Evolutionary conservation across 2,329 filamentous ascomycete species (phyloP).

Genomic region (Phialocephala sp.): DNA sequence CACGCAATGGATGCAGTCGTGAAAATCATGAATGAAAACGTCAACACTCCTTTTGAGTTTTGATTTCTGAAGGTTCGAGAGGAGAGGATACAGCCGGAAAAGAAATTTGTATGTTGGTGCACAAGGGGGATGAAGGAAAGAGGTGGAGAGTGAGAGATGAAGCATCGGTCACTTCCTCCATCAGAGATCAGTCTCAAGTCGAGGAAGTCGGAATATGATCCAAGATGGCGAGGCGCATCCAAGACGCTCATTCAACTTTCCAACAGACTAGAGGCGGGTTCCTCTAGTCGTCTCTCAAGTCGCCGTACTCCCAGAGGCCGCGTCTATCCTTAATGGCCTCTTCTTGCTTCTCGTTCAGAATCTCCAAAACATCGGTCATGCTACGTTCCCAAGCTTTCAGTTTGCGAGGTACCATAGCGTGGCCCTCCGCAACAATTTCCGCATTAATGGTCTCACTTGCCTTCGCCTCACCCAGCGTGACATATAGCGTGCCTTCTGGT

Average conservation of each 20-base stretch:
- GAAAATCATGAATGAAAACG: not conserved
- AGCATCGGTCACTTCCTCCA: conserved; percentile 2
- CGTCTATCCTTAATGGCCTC: conserved; percentile 79
- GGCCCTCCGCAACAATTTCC: conserved; percentile 80
- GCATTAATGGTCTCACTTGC: conserved; percentile 76
- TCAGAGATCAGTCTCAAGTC: not conserved
- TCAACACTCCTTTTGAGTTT: not conserved
- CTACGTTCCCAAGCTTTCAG: conserved; percentile 88
- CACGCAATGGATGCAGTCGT: conserved; percentile 8
- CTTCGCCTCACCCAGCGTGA: conserved; percentile 86
- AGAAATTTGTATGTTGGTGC: not conserved
- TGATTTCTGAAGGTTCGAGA: not conserved
- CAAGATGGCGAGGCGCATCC: not conserved
- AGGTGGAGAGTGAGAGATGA: not conserved
- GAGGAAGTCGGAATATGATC: not conserved
- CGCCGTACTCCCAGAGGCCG: conserved; percentile 99
- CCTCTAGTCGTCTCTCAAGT: conserved; percentile 83
- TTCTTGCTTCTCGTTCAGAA: conserved; percentile 74
- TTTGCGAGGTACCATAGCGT: conserved; percentile 91
- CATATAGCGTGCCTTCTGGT: conserved; percentile 80
- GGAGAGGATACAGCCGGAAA: not conserved
- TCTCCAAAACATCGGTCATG: conserved; percentile 73
- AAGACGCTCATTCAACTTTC: not conserved
- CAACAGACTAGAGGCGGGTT: not conserved
- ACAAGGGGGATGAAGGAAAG: not conserved